Percentiles rank a stretch among this genome's conserved stretches.
Evolutionary conservation across 805 yeast species (phyloP).

Genomic region (Saturnispora ahearnii): DNA sequence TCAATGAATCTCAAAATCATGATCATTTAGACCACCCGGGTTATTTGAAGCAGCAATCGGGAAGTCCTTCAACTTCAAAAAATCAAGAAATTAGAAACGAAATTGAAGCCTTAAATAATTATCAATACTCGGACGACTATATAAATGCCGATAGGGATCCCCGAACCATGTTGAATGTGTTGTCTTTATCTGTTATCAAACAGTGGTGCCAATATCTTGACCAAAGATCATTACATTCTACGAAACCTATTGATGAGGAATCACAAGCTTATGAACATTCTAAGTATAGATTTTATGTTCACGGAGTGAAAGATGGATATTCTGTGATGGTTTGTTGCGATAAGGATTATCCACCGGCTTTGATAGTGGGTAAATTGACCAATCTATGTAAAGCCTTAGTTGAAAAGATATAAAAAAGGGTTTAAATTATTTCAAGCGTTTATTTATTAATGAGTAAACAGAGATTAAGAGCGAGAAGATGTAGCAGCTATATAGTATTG

Average conservation of each 20-base stretch:
- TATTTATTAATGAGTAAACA: neutral
- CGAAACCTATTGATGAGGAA: neutral
- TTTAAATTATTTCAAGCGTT: neutral
- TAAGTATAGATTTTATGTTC: slow-evolving; percentile 18
- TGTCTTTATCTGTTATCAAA: slow-evolving; percentile 22
- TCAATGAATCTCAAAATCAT: neutral
- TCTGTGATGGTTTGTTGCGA: slow-evolving; percentile 24
- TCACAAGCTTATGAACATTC: slow-evolving; percentile 19
- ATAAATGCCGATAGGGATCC: slow-evolving; percentile 25
- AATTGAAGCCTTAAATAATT: slow-evolving; percentile 12
- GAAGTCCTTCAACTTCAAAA: neutral
- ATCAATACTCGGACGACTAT: slow-evolving; percentile 18
- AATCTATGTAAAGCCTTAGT: slow-evolving; percentile 7
- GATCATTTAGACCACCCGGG: neutral
- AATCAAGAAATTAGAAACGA: slow-evolving; percentile 10
- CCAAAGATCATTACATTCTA: neutral
- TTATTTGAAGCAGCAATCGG: neutral
- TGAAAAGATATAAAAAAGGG: neutral
- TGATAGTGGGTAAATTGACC: slow-evolving; percentile 23
- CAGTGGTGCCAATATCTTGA: slow-evolving; percentile 20
- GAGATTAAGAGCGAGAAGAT: neutral
- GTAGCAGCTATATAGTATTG: neutral
- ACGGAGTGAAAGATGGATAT: slow-evolving; percentile 17
- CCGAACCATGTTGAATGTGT: slow-evolving; percentile 24
- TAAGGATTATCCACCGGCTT: slow-evolving; percentile 22